These are phyloP conservation scores for Rhodotorula sp. DNA, from an alignment of 1,284 basidiomycete species.

Conservation along the genomic window DNA sequence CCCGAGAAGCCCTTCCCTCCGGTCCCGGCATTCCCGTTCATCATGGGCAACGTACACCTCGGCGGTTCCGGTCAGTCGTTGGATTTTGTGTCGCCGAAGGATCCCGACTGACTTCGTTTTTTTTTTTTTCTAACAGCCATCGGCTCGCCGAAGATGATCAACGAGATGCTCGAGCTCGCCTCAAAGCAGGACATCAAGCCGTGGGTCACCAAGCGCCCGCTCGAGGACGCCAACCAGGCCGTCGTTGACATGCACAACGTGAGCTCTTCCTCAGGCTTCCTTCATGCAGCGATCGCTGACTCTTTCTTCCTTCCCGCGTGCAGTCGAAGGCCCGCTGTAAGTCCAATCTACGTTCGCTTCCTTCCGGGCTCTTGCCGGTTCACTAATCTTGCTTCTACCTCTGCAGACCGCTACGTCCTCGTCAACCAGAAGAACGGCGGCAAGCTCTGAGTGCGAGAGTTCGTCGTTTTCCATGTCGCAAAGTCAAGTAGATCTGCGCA, in stretches of 20 bases:
- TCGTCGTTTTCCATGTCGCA: background rate
- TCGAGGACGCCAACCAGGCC: slow-evolving; percentile 50
- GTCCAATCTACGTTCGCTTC: background rate
- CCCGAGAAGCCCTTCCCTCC: slow-evolving; percentile 37
- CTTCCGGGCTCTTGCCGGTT: background rate
- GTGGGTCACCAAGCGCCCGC: slow-evolving; percentile 53
- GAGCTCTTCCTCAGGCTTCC: background rate
- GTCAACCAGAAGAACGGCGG: slow-evolving; percentile 50
- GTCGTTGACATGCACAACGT: slow-evolving; percentile 47
- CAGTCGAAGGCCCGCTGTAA: slow-evolving; percentile 28
- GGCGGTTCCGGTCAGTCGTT: slow-evolving; percentile 39
- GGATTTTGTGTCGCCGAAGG: background rate
- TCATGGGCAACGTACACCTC: slow-evolving; percentile 47
- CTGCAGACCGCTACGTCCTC: slow-evolving; percentile 52
- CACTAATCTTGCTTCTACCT: background rate
- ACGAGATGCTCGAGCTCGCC: slow-evolving; percentile 51
- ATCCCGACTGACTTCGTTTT: background rate
- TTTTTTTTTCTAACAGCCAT: slow-evolving; percentile 45
- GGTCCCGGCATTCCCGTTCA: slow-evolving; percentile 46
- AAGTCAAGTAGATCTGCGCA: background rate
- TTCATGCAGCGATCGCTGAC: background rate
- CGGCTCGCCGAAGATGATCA: slow-evolving; percentile 50
- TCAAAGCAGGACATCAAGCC: slow-evolving; percentile 48
- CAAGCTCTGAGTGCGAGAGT: slow-evolving; percentile 40
- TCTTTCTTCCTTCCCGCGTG: background rate